Base-by-base conservation (phyloP, 495 filamentous ascomycete genomes). In the Lineolata rhizophorae region DNA sequence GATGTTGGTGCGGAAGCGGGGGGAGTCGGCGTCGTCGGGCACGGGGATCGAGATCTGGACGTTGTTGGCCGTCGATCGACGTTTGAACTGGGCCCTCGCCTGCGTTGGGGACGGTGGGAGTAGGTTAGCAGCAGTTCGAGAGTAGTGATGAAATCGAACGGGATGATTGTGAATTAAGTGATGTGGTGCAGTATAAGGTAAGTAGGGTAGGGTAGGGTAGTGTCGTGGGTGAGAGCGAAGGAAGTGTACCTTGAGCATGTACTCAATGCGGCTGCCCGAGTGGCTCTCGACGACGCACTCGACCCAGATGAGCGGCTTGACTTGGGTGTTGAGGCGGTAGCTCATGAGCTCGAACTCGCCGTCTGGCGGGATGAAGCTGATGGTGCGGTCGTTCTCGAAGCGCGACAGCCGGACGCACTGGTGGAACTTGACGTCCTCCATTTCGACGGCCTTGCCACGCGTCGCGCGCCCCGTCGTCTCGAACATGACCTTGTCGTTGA, bases 401-500 rank as follows among this genome's bases (percentile, higher is more conserved):
- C 90, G 65, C 14, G 79, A 84, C 35, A 99, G 57, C 40, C 90
- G 72, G 36, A 99, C 90, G 54, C 90, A 99, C 50, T 99, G 90
- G 56, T 99, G 90, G 55, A 99, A 99, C 48, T 95, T 99, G 48
- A 99, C 90, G 41, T 99, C 90, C 53, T 99, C 90, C 90, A 99
- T 99, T 55, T 99, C 90, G 33, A 99, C 85, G 8, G 87, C 79
- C 55, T 99, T 99, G 30, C 90, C 90, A 48, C 90, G 58, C 31
- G 83, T 92, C 5, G 90, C 83, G 32, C 90, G 66, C 10, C 90
- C 90, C 5, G 90, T 99, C 19, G 81, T 87, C 58, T 99, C 90
- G 48, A 99, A 99, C 90, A 99, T 99, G 44, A 79, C 90, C 52
- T 99, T 99, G 56, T 99, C 90, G 60, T 99, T 99, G 42, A 99